Percentiles rank a stretch among this genome's conserved stretches.
Evolutionary conservation across 768 basidiomycete species (phyloP).

Genomic region (Russula sp.): DNA sequence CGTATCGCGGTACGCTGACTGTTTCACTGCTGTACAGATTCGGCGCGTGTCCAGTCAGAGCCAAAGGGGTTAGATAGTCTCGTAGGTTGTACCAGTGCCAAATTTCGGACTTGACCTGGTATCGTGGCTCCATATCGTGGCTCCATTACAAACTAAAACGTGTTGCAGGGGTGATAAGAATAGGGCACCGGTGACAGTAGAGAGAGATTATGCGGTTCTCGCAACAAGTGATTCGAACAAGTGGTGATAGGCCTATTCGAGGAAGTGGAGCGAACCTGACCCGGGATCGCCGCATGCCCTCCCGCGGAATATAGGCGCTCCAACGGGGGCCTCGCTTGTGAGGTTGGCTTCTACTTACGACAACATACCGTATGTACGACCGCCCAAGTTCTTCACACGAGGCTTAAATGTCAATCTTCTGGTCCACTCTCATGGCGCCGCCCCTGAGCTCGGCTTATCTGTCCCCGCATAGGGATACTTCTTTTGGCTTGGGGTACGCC

Average conservation of each 20-base stretch:
- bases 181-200: background rate
- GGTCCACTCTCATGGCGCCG: background rate
- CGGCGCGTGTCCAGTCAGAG: too few species aligned
- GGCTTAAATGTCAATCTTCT: background rate
- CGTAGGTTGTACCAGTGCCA: too few species aligned
- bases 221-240: too few species aligned
- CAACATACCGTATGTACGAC: too few species aligned
- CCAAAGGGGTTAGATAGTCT: background rate
- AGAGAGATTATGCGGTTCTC: background rate
- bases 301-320: background rate
- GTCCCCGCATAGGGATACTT: background rate
- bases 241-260: too few species aligned
- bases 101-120: background rate
- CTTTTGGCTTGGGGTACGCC: constrained; percentile 1
- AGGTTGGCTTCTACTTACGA: background rate
- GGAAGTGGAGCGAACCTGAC: background rate
- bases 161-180: too few species aligned
- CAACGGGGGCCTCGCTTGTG: background rate
- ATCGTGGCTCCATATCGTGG: too few species aligned
- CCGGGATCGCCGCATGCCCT: background rate
- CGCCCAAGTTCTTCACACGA: background rate
- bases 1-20: too few species aligned
- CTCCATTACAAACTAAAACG: too few species aligned
- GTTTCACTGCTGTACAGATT: too few species aligned
- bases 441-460: background rate